phyloP scores from a whole-genome alignment of 139 green algal genomes.

The Chlamydomonas urium region DNA sequence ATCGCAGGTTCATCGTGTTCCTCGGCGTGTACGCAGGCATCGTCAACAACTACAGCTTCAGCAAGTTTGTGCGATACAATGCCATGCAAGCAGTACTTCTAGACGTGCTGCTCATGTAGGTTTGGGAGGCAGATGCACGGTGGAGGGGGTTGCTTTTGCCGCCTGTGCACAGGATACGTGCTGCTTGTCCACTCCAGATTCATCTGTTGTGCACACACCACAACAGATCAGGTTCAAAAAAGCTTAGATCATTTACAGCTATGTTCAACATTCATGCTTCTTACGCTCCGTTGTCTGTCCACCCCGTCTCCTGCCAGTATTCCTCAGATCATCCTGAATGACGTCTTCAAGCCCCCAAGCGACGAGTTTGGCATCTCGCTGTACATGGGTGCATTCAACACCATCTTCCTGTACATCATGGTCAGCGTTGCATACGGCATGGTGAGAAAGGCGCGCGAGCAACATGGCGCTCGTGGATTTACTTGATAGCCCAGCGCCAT shows the following conservation, averaged over 20 bases:
- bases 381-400: slow-evolving; percentile 75
- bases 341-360: slow-evolving; percentile 29
- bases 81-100: slow-evolving; percentile 83
- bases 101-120: slow-evolving; percentile 78
- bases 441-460: slow-evolving; percentile 33
- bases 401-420: slow-evolving; percentile 77
- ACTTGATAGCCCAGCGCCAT: neutral
- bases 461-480: neutral
- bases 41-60: slow-evolving; percentile 57
- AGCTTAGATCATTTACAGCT: too few relatives aligned
- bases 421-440: slow-evolving; percentile 69
- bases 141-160: too few relatives aligned
- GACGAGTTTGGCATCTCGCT: slow-evolving; percentile 53
- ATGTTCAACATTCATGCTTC: too few relatives aligned
- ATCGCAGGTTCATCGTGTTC: slow-evolving; percentile 47
- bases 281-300: neutral
- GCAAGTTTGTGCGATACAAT: slow-evolving; percentile 71
- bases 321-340: slow-evolving; percentile 28
- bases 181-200: too few relatives aligned
- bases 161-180: too few relatives aligned
- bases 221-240: too few relatives aligned
- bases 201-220: too few relatives aligned
- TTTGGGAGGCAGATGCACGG: too few relatives aligned
- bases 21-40: slow-evolving; percentile 46
- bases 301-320: slow-evolving; percentile 20